A percentile compares a stretch with the other conserved stretches of the same genome.
These are phyloP conservation scores for Coccomyxa subellipsoidea DNA, from an alignment of 163 green algal species.

Conservation along the genomic window DNA sequence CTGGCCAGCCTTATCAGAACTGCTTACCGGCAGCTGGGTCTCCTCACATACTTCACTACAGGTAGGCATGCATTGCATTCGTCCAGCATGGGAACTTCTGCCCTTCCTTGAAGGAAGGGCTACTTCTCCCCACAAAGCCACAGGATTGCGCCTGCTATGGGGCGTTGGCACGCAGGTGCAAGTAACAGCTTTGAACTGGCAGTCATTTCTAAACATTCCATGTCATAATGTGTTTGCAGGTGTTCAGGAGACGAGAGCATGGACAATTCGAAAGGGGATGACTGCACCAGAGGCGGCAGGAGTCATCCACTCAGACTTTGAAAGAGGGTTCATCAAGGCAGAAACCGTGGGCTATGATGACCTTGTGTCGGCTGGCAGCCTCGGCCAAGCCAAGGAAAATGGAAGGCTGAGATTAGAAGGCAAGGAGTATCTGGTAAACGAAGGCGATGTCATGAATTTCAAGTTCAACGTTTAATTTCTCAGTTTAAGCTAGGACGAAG, in stretches of 20 bases:
- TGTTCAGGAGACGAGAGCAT: constrained; percentile 95
- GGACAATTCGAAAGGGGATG: constrained; percentile 86
- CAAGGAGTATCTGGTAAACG: constrained; percentile 96
- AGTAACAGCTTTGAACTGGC: background rate
- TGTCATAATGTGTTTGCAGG: constrained; percentile 34
- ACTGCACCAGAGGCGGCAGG: constrained; percentile 87
- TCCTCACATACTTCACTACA: constrained; percentile 97
- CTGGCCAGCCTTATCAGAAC: constrained; percentile 76
- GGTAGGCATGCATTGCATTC: constrained; percentile 28
- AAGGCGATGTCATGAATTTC: constrained; percentile 90
- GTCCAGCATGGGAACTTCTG: background rate
- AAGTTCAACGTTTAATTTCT: constrained; percentile 68
- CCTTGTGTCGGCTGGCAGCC: constrained; percentile 40
- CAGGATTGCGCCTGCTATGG: too few species aligned
- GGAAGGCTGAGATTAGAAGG: constrained; percentile 86
- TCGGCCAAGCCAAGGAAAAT: constrained; percentile 69
- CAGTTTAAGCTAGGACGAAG: background rate
- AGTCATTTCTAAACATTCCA: background rate
- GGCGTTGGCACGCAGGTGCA: background rate
- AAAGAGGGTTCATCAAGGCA: constrained; percentile 86
- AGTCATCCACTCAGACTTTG: constrained; percentile 80
- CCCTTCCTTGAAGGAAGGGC: too few species aligned
- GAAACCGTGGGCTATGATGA: constrained; percentile 87
- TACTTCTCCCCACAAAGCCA: too few species aligned
- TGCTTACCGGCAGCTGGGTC: constrained; percentile 82